Evolutionary conservation across 2,329 filamentous ascomycete genomes (phyloP), one percentile per base, ranked within the genome.

Genomic region (Atkinsonella hypoxylon): DNA sequence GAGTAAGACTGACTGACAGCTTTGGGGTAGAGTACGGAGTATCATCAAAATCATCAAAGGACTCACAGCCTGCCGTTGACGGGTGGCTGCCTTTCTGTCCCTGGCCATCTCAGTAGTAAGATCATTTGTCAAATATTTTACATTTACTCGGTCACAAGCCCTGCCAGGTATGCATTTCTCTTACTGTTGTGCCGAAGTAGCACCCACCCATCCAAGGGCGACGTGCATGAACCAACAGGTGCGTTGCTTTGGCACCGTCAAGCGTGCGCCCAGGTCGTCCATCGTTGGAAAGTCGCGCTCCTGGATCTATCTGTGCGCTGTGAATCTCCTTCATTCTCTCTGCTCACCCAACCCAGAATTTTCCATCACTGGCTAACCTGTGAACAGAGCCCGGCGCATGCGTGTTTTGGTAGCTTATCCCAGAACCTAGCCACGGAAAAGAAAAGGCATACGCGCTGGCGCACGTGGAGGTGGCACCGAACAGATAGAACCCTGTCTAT

Each of bases 1-100:
- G 45, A 44, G 9, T 40, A 40, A 45, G 39, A 42, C 51, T 52
- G 39, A 42, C 51, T 52, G 44, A 52, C 47, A 39, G 46, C n/a
- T 17, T 48, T 18, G 15, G 12, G 26, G 30, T 41, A 44, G 40
- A 48, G 41, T 22, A 48, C 44, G 38, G 31, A n/a, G n/a, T 32
- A 12, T 32, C 12, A 32, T 32, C 12, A 32, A 6, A 32, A 12
- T 32, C 10, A 12, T 11, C 32, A 12, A 36, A 36, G 10, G 32
- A 26, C 4, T 36, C 32, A 8, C 32, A 36, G 3, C 2, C 32
- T 4, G 32, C 32, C 13, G 32, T 36, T 15, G 32, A 12, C 32
- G 32, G 13, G 13, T 12, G 13, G 10, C 32, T 11, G 10, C 32
- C 10, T 36, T 15, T 12, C 13, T 36, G 3, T 36, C 32, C 13